Conservation (phyloP, 352 stramenopile species). For the Pythium coloratum region DNA sequence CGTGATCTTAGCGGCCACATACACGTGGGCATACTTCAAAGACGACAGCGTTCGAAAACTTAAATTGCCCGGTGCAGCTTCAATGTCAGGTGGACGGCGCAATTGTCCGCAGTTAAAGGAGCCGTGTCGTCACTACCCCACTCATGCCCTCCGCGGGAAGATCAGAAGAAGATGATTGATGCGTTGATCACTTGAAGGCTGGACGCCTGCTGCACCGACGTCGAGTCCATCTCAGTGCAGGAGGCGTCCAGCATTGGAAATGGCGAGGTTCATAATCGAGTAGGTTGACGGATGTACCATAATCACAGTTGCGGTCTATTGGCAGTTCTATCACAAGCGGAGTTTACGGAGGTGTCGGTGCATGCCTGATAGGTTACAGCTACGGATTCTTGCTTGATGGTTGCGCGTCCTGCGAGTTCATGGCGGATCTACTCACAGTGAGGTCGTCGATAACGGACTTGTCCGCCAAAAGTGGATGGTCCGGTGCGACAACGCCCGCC, state of each 20-base stretch:
- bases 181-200: too few species aligned
- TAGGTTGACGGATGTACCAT: neutral
- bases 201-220: too few species aligned
- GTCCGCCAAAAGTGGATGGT: conserved; percentile 41
- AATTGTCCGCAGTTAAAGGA: neutral
- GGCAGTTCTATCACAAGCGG: neutral
- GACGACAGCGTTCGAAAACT: neutral
- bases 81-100: neutral
- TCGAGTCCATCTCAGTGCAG: too few species aligned
- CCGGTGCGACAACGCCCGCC: conserved; percentile 39
- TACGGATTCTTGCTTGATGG: neutral
- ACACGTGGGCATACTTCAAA: too few species aligned
- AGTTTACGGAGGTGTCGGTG: neutral
- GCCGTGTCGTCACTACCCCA: neutral
- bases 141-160: neutral
- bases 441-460: neutral
- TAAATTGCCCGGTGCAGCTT: neutral
- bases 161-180: neutral
- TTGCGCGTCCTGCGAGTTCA: neutral
- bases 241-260: too few species aligned
- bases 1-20: too few species aligned
- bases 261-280: neutral
- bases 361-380: neutral
- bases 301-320: neutral
- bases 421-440: neutral